These are phyloP conservation scores for Akanthomyces uredinophilus DNA, from an alignment of 2,329 filamentous ascomycete species.

Conservation along the genomic window DNA sequence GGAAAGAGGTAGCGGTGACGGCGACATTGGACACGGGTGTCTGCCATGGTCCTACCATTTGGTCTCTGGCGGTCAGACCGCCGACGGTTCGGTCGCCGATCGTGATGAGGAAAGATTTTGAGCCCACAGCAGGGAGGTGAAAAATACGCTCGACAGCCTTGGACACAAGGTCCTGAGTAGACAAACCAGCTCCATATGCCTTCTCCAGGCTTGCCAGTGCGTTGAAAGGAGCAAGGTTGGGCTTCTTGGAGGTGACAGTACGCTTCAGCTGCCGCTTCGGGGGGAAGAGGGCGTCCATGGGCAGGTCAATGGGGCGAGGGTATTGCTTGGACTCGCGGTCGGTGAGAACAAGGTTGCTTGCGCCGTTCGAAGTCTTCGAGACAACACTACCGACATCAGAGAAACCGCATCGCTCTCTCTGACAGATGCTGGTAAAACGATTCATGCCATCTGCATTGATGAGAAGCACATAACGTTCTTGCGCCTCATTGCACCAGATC, in stretches of 20 bases:
- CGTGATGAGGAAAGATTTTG: conserved; percentile 94
- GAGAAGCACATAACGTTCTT: conserved; percentile 91
- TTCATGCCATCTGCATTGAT: conserved; percentile 78
- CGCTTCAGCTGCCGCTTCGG: conserved; percentile 78
- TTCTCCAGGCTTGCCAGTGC: conserved; percentile 59
- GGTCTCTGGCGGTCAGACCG: conserved; percentile 81
- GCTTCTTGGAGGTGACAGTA: conserved; percentile 64
- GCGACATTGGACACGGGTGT: conserved; percentile 90
- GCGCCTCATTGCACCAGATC: conserved; percentile 97
- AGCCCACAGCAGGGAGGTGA: conserved; percentile 83
- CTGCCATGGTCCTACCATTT: conserved; percentile 97
- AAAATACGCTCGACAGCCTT: conserved; percentile 78
- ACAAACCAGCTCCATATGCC: conserved; percentile 48
- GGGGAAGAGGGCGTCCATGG: conserved; percentile 83
- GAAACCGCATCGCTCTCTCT: conserved; percentile 83
- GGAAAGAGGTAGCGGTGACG: conserved; percentile 80
- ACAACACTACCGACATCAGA: conserved; percentile 82
- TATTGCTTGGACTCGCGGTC: conserved; percentile 73
- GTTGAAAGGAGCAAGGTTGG: conserved; percentile 67
- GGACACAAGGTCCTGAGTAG: conserved; percentile 47
- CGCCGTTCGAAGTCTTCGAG: conserved; percentile 54
- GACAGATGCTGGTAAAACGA: conserved; percentile 62
- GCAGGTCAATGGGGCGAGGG: conserved; percentile 78
- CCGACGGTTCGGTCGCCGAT: conserved; percentile 92
- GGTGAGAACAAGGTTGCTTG: conserved; percentile 70